Evolutionary conservation across 352 stramenopile species (phyloP).

Genomic region (Phytophthora hibernalis): DNA sequence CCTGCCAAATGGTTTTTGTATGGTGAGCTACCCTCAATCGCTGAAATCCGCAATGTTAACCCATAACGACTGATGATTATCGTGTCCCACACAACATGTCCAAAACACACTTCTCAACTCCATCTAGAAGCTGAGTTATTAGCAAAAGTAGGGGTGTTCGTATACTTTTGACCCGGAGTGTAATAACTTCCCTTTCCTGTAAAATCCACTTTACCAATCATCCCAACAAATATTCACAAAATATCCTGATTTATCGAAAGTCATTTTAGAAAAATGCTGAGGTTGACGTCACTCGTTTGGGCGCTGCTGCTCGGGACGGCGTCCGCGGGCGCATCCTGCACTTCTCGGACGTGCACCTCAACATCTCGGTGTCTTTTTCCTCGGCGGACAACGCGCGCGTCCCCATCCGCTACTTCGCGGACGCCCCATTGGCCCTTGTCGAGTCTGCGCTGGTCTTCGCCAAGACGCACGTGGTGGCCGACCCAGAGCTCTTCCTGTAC

Average conservation of each 20-base stretch:
- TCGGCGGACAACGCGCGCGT: conserved; percentile 41
- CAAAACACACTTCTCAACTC: no score
- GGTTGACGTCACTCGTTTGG: conserved; percentile 1
- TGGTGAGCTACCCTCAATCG: no score
- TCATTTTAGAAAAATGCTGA: conserved; percentile 4
- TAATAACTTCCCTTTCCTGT: no score
- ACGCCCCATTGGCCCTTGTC: conserved; percentile 65
- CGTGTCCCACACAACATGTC: no score
- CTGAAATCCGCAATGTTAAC: no score
- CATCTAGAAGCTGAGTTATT: no score
- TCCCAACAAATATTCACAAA: no score
- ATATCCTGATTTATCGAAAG: not conserved
- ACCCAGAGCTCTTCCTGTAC: conserved; percentile 82
- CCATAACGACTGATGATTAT: no score
- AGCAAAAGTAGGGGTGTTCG: no score
- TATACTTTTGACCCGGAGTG: no score
- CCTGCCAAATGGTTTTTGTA: no score
- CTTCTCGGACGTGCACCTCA: conserved; percentile 89
- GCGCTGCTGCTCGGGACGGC: conserved; percentile 7
- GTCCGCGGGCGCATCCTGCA: conserved; percentile 62
- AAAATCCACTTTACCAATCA: no score
- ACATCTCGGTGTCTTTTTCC: conserved; percentile 63
- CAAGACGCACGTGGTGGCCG: conserved; percentile 52
- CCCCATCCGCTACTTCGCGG: conserved; percentile 57
- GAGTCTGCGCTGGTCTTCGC: conserved; percentile 77